Percentiles rank a stretch among this genome's conserved stretches.
These are phyloP conservation scores for Cubamyces sp. DNA, from an alignment of 768 basidiomycete genomes.

Conservation along the genomic window DNA sequence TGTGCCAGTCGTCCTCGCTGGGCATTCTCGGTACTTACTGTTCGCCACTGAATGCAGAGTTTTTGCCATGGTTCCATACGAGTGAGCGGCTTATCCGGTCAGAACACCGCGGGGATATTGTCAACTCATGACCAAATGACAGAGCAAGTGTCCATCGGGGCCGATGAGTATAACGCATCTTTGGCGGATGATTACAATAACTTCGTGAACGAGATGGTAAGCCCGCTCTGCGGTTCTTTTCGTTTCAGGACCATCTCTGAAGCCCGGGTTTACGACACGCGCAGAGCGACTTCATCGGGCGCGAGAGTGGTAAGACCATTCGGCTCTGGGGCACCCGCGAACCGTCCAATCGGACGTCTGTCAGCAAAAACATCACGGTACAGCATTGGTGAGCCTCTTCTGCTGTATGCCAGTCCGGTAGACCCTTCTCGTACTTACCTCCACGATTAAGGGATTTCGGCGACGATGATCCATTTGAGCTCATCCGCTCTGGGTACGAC, in stretches of 20 bases:
- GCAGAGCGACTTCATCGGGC: constrained; percentile 37
- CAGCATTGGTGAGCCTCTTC: constrained; percentile 43
- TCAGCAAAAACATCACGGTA: constrained; percentile 46
- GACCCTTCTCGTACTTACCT: neutral
- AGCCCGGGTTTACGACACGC: neutral
- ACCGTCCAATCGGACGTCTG: constrained; percentile 39
- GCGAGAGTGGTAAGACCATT: constrained; percentile 41
- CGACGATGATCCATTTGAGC: constrained; percentile 31
- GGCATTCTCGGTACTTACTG: constrained; percentile 21
- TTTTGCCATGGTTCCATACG: constrained; percentile 32
- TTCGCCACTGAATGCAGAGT: constrained; percentile 18
- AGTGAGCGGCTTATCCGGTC: constrained; percentile 16
- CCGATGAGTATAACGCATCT: constrained; percentile 45
- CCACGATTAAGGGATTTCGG: constrained; percentile 29
- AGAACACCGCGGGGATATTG: neutral
- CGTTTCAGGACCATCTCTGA: neutral
- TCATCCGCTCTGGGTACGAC: constrained; percentile 31
- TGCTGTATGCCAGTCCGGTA: too few species aligned
- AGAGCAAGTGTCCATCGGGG: constrained; percentile 49
- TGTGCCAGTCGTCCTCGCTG: constrained; percentile 23
- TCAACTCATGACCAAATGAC: neutral
- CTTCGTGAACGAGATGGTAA: constrained; percentile 48
- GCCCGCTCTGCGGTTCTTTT: neutral
- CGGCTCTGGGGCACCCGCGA: constrained; percentile 49
- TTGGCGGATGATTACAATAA: constrained; percentile 47